phyloP scores from a whole-genome alignment of 78 protist genomes.

The Dictyostelium brefeldianum region DNA sequence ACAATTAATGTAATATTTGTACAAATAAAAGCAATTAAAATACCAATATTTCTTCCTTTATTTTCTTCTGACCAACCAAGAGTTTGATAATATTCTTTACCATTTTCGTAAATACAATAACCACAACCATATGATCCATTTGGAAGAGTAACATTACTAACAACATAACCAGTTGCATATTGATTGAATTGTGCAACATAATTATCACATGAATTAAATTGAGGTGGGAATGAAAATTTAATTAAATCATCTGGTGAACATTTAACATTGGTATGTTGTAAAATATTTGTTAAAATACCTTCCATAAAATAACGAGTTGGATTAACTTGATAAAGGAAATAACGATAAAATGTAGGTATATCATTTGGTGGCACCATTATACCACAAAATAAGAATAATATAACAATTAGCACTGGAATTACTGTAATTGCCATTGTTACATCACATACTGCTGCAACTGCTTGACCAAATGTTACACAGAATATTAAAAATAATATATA shows the following conservation, averaged over 20 bases:
- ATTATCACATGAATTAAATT: slow-evolving; percentile 17
- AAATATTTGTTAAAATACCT: slow-evolving; percentile 61
- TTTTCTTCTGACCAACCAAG: slow-evolving; percentile 41
- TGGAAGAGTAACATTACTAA: neutral
- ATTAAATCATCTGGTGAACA: slow-evolving; percentile 41
- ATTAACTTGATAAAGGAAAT: slow-evolving; percentile 38
- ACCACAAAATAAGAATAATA: slow-evolving; percentile 69
- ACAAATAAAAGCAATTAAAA: slow-evolving; percentile 25
- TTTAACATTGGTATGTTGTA: neutral
- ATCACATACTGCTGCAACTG: slow-evolving; percentile 56
- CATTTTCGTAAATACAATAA: slow-evolving; percentile 53
- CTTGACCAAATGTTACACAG: slow-evolving; percentile 72
- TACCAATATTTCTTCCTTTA: slow-evolving; percentile 76
- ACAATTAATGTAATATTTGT: slow-evolving; percentile 28
- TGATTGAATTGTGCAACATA: slow-evolving; percentile 1
- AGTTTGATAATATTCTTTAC: slow-evolving; percentile 49
- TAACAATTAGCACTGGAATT: slow-evolving; percentile 55
- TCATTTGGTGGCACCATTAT: slow-evolving; percentile 53
- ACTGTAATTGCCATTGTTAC: slow-evolving; percentile 53
- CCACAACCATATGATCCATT: slow-evolving; percentile 24
- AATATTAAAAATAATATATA: slow-evolving; percentile 41
- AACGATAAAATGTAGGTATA: slow-evolving; percentile 50
- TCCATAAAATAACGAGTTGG: slow-evolving; percentile 74
- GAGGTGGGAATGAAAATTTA: slow-evolving; percentile 39
- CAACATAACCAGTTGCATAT: neutral